phyloP scores from a whole-genome alignment of 805 yeast species.

The Wickerhamiella galacta region DNA sequence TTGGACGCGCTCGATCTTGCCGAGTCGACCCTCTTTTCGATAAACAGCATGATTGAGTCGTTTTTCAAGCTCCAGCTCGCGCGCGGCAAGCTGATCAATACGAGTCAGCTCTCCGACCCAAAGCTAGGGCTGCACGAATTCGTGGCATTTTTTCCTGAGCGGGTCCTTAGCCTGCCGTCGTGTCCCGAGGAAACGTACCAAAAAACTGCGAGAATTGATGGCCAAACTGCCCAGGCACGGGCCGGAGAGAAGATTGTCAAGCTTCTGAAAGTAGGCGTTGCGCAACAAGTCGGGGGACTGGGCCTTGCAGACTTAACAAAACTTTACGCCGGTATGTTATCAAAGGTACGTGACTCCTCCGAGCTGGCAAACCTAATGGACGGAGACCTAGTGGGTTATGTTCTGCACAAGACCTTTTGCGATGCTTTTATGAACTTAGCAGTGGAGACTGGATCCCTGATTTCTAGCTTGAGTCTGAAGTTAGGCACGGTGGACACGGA shows the following conservation, averaged over 20 bases:
- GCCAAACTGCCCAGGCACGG: conserved; percentile 1
- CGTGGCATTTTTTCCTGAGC: neutral
- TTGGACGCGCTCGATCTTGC: conserved; percentile 6
- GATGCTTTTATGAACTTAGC: too few relatives aligned
- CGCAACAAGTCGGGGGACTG: neutral
- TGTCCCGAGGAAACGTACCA: conserved; percentile 11
- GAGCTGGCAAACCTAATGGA: conserved; percentile 1
- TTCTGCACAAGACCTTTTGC: too few relatives aligned
- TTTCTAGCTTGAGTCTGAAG: too few relatives aligned
- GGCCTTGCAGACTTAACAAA: conserved; percentile 1
- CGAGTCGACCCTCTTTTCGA: conserved; percentile 10
- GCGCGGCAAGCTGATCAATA: conserved; percentile 7
- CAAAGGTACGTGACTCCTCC: conserved; percentile 7
- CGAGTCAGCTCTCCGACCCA: conserved; percentile 7
- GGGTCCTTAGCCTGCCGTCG: conserved; percentile 1
- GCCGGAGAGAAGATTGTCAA: neutral
- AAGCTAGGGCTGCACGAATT: neutral
- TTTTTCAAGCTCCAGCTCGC: conserved; percentile 7
- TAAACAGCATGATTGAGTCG: conserved; percentile 8
- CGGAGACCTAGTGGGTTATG: neutral
- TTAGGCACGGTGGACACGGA: too few relatives aligned
- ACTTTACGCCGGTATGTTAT: conserved; percentile 2
- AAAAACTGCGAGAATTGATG: neutral
- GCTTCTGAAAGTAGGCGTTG: neutral
- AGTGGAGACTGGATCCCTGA: too few relatives aligned